phyloP scores from a whole-genome alignment of 257 asterid genomes.

The Penstemon barbatus region DNA sequence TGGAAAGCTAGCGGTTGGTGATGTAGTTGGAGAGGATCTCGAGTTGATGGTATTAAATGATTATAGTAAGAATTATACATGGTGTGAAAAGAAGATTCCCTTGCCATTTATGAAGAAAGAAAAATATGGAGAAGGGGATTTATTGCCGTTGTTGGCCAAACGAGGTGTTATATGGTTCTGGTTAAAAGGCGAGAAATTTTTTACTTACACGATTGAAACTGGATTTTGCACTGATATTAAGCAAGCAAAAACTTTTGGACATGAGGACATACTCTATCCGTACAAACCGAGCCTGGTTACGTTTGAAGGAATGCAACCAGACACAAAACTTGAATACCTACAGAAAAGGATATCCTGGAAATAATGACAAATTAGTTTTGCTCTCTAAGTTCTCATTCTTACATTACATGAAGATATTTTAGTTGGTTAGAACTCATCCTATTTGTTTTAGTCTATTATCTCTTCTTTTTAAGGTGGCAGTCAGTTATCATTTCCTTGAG shows the following conservation, averaged over 20 bases:
- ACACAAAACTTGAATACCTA: neutral
- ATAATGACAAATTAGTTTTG: too few relatives aligned
- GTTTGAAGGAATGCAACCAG: slow-evolving; percentile 32
- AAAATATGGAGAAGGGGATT: neutral
- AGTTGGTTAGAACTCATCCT: too few relatives aligned
- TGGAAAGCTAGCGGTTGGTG: slow-evolving; percentile 30
- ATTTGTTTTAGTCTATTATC: too few relatives aligned
- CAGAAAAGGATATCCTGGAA: too few relatives aligned
- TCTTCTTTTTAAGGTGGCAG: too few relatives aligned
- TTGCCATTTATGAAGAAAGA: slow-evolving; percentile 23
- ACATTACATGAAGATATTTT: too few relatives aligned
- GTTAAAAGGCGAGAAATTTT: slow-evolving; percentile 2
- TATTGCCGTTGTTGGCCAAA: slow-evolving; percentile 19
- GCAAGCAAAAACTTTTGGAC: rapidly evolving
- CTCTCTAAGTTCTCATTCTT: too few relatives aligned
- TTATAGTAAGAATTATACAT: slow-evolving; percentile 26
- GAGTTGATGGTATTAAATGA: slow-evolving; percentile 34
- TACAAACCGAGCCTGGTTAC: slow-evolving; percentile 29
- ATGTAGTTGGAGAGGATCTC: slow-evolving; percentile 6
- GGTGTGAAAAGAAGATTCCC: slow-evolving; percentile 31
- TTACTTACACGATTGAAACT: slow-evolving; percentile 7
- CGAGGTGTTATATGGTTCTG: slow-evolving; percentile 31
- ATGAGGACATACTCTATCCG: neutral
- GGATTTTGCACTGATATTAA: neutral
- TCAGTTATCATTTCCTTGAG: too few relatives aligned